Conservation (phyloP, 2,329 filamentous ascomycete species). For the Colletotrichum spinosum region DNA sequence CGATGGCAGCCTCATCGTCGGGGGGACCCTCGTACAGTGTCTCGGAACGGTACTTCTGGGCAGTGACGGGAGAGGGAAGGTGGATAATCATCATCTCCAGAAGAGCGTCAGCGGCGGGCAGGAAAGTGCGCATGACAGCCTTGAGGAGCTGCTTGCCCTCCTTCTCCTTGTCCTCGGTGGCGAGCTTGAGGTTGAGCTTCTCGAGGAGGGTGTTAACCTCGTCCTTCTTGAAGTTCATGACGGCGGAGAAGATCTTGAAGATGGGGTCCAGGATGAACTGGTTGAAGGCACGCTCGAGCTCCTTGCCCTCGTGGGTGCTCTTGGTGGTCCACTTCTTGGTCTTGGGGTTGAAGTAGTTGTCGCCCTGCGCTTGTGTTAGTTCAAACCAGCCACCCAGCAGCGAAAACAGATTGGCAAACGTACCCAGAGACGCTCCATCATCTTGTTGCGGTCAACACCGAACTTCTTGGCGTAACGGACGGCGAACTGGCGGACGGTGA, state of each 20-base stretch:
- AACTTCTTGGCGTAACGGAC: slow-evolving; percentile 99
- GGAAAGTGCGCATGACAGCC: slow-evolving; percentile 98
- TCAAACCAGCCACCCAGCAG: not conserved
- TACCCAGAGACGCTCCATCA: slow-evolving; percentile 99
- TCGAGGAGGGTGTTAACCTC: slow-evolving; percentile 84
- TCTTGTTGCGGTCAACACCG: slow-evolving; percentile 99
- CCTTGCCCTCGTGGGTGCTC: slow-evolving; percentile 84
- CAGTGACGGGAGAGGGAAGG: slow-evolving; percentile 93
- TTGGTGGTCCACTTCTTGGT: slow-evolving; percentile 99
- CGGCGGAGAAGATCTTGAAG: slow-evolving; percentile 96
- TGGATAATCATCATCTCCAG: slow-evolving; percentile 99
- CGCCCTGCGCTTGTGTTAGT: slow-evolving; percentile 68
- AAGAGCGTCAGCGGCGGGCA: slow-evolving; percentile 96
- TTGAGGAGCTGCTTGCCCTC: slow-evolving; percentile 99
- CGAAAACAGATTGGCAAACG: slow-evolving; percentile 44
- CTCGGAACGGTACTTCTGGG: slow-evolving; percentile 98
- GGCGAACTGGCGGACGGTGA: slow-evolving; percentile 98
- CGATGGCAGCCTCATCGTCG: slow-evolving; percentile 92
- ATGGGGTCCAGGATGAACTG: slow-evolving; percentile 99
- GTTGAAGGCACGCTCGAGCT: slow-evolving; percentile 98
- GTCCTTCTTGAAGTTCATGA: slow-evolving; percentile 99
- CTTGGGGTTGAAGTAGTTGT: slow-evolving; percentile 99
- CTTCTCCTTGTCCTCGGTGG: slow-evolving; percentile 86
- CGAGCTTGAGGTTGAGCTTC: slow-evolving; percentile 96
- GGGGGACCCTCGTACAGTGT: slow-evolving; percentile 97